A percentile compares a stretch with the other conserved stretches of the same genome.
phyloP scores from a whole-genome alignment of 1,284 basidiomycete genomes.

The Austroboletus novae-zelandiae region DNA sequence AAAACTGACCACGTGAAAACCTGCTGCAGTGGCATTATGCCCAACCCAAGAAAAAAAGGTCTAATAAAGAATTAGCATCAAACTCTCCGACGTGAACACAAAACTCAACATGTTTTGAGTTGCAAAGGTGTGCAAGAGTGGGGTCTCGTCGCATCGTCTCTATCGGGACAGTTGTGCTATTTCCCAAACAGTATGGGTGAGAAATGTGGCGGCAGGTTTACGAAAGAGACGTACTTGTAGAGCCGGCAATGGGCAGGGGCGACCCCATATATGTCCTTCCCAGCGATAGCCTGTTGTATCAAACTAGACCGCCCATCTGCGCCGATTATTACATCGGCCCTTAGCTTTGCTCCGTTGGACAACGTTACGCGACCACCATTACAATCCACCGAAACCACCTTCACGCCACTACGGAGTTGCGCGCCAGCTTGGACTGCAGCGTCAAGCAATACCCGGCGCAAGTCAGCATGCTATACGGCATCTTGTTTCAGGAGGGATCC shows the following conservation, averaged over 20 bases:
- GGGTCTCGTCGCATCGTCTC: conserved; percentile 38
- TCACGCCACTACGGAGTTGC: conserved; percentile 38
- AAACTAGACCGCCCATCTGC: conserved; percentile 50
- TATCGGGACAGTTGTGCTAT: conserved; percentile 44
- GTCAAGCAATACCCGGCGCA: conserved; percentile 40
- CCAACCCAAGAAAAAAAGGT: conserved; percentile 43
- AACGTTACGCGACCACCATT: conserved; percentile 36
- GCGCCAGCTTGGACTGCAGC: conserved; percentile 46
- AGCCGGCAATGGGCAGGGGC: conserved; percentile 30
- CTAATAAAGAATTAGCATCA: conserved; percentile 23
- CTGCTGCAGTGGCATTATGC: conserved; percentile 33
- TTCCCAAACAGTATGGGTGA: conserved; percentile 10
- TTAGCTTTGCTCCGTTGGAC: conserved; percentile 44
- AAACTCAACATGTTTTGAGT: conserved; percentile 29
- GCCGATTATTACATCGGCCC: conserved; percentile 60
- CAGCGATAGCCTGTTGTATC: conserved; percentile 18
- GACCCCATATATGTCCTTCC: conserved; percentile 12
- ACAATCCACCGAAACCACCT: conserved; percentile 39
- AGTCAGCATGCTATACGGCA: conserved; percentile 26
- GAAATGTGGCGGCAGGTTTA: not conserved
- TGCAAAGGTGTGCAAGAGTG: conserved; percentile 33
- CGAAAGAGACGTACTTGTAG: conserved; percentile 42
- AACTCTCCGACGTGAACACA: not conserved
- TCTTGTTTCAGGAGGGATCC: conserved; percentile 2
- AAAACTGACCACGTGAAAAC: conserved; percentile 38